phyloP scores from a whole-genome alignment of 371 early-diverging fungal genomes.

The Mortierella sp. region DNA sequence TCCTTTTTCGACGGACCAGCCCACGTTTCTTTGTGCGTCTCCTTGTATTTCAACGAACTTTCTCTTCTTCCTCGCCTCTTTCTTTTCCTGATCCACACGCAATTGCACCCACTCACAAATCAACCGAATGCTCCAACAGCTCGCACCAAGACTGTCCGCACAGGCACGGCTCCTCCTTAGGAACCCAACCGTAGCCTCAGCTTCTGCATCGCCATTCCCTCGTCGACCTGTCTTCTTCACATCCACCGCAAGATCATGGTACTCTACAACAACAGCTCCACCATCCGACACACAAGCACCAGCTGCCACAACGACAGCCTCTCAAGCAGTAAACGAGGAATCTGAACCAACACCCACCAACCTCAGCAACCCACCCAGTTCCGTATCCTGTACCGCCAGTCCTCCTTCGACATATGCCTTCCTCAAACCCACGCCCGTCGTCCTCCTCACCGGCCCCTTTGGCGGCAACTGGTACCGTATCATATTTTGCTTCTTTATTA shows the following conservation, averaged over 20 bases:
- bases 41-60: background rate
- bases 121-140: conserved; percentile 13
- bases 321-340: conserved; percentile 1
- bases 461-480: conserved; percentile 49
- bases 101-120: background rate
- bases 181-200: background rate
- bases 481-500: background rate
- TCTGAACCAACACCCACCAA: conserved; percentile 25
- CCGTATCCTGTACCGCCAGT: conserved; percentile 34
- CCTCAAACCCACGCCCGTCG: conserved; percentile 56
- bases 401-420: conserved; percentile 50
- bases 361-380: conserved; percentile 26
- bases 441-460: conserved; percentile 53
- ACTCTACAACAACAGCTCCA: conserved; percentile 4
- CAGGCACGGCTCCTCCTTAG: conserved; percentile 17
- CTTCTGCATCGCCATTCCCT: conserved; percentile 21
- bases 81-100: background rate
- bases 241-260: conserved; percentile 22
- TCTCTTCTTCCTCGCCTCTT: background rate
- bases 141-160: conserved; percentile 20
- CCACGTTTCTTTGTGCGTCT: background rate
- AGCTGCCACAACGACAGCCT: background rate
- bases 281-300: background rate
- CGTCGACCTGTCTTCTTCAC: conserved; percentile 35
- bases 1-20: background rate